phyloP scores from a whole-genome alignment of 345 rosid species.

The Mangifera indica region DNA sequence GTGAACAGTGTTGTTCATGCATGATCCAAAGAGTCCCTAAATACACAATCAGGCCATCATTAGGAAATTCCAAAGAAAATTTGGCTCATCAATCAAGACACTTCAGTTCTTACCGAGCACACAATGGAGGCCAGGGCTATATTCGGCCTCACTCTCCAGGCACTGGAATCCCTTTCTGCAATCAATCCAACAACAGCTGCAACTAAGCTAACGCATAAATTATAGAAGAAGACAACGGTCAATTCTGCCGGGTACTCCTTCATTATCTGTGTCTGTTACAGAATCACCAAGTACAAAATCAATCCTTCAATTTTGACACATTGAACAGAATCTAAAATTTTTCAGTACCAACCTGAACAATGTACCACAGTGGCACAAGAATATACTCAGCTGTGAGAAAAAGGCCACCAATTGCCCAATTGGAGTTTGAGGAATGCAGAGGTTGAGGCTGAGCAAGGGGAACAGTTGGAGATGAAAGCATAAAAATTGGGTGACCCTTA shows the following conservation, averaged over 20 bases:
- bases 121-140: slow-evolving; percentile 64
- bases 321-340: not conserved
- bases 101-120: slow-evolving; percentile 62
- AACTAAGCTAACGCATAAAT: slow-evolving; percentile 59
- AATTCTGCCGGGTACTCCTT: slow-evolving; percentile 83
- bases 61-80: not conserved
- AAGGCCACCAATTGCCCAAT: slow-evolving; percentile 75
- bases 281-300: not conserved
- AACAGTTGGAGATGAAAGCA: slow-evolving; percentile 33
- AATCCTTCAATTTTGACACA: not conserved
- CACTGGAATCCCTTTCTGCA: slow-evolving; percentile 47
- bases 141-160: slow-evolving; percentile 59
- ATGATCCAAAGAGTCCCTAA: slow-evolving; percentile 70
- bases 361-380: slow-evolving; percentile 75
- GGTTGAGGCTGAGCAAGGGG: slow-evolving; percentile 24
- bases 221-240: slow-evolving; percentile 76
- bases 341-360: slow-evolving; percentile 60
- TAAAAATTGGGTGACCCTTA: slow-evolving; percentile 59
- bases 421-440: slow-evolving; percentile 41
- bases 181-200: slow-evolving; percentile 55
- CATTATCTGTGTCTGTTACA: slow-evolving; percentile 71
- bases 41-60: not conserved
- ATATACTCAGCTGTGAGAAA: slow-evolving; percentile 68
- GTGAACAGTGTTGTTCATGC: slow-evolving; percentile 53
- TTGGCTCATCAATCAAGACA: not conserved